Conservation (phyloP, 805 yeast species). For the Pichia kluyveri region DNA sequence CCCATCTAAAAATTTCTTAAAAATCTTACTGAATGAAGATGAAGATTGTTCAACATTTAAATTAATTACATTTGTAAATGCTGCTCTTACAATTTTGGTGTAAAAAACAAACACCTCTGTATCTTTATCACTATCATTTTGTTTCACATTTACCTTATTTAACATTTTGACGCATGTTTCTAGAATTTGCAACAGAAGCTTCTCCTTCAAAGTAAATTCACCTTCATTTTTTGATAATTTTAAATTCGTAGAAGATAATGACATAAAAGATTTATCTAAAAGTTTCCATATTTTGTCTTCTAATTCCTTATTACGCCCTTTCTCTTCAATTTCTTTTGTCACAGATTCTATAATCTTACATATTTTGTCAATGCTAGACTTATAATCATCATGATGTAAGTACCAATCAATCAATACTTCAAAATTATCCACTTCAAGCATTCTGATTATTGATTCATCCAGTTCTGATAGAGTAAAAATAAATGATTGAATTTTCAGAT, state of each 20-base stretch:
- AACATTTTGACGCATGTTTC: constrained; percentile 30
- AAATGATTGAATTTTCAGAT: constrained; percentile 7
- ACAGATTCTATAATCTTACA: constrained; percentile 9
- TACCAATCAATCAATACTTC: constrained; percentile 28
- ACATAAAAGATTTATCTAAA: constrained; percentile 25
- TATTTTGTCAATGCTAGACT: constrained; percentile 25
- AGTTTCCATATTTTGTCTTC: constrained; percentile 29
- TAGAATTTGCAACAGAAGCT: constrained; percentile 31
- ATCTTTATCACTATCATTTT: constrained; percentile 2
- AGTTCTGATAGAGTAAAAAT: constrained; percentile 12
- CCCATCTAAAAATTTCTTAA: constrained; percentile 44
- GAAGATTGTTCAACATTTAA: constrained; percentile 17
- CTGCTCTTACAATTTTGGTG: constrained; percentile 32
- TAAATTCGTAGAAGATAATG: constrained; percentile 19
- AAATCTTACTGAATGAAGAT: constrained; percentile 42
- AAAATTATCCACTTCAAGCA: constrained; percentile 21
- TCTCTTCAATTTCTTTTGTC: constrained; percentile 17
- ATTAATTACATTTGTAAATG: constrained; percentile 33
- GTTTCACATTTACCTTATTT: constrained; percentile 16
- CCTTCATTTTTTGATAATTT: constrained; percentile 5
- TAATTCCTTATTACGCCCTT: constrained; percentile 6
- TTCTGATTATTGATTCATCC: constrained; percentile 10
- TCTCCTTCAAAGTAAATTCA: constrained; percentile 24
- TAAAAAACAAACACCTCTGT: constrained; percentile 22
- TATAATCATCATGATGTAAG: constrained; percentile 14